Evolutionary conservation across 2,329 filamentous ascomycete genomes (phyloP).

Genomic region (Microdochium nivale): DNA sequence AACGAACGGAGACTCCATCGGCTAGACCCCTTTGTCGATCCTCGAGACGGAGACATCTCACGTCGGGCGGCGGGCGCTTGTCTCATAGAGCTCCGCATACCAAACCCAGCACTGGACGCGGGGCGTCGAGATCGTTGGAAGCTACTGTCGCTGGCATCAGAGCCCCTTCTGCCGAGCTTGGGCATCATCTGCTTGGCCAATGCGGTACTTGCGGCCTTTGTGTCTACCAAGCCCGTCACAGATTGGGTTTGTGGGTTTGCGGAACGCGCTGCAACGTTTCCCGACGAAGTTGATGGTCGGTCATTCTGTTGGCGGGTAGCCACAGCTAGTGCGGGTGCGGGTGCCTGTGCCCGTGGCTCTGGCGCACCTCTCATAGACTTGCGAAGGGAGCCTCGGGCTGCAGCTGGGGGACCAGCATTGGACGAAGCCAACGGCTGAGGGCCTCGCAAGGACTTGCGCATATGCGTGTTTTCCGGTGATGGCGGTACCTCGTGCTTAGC

Average conservation of each 20-base stretch:
- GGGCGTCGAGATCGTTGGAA: slow-evolving; percentile 58
- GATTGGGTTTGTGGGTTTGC: neutral
- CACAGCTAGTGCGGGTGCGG: slow-evolving; percentile 3
- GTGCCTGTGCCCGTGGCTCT: slow-evolving; percentile 2
- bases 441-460: slow-evolving; percentile 15
- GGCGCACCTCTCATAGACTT: slow-evolving; percentile 11
- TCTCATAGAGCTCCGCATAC: slow-evolving; percentile 70
- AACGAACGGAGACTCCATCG: slow-evolving; percentile 62
- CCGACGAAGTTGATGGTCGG: slow-evolving; percentile 3
- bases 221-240: neutral
- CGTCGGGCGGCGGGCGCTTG: slow-evolving; percentile 25
- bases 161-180: slow-evolving; percentile 42
- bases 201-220: neutral
- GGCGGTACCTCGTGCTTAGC: slow-evolving; percentile 13
- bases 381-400: neutral
- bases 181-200: slow-evolving; percentile 14
- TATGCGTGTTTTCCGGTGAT: slow-evolving; percentile 6
- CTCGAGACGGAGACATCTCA: slow-evolving; percentile 14
- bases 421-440: neutral
- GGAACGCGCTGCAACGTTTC: neutral
- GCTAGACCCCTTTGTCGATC: slow-evolving; percentile 37
- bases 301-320: slow-evolving; percentile 3
- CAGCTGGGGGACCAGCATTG: neutral
- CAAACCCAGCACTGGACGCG: slow-evolving; percentile 36
- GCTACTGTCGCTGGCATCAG: slow-evolving; percentile 70